Base-by-base conservation (phyloP, 495 filamentous ascomycete species). In the Thermothielavioides terrestris region DNA sequence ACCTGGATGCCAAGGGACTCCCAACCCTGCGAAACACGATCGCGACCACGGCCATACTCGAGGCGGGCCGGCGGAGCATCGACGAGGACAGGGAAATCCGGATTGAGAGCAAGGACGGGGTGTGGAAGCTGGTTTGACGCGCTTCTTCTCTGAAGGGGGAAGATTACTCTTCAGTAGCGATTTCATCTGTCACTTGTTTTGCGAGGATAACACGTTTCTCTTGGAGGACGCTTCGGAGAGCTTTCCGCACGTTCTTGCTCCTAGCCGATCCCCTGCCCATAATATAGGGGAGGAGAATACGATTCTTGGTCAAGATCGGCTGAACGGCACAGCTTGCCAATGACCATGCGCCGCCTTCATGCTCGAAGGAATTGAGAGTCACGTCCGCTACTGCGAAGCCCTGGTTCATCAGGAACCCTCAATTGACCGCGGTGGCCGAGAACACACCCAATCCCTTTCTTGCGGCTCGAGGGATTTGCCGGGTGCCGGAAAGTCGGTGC, bases 11-110 rank as follows among this genome's bases (percentile, higher is more conserved):
- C 35, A 80, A 88, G 49, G 86, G 86, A 0, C 65, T 96, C 50
- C 89, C 90, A 5, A 96, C 90, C 18, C 58, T 96, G 58, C 77
- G 76, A 62, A 95, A 95, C 54, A 95, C 90, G 1, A 81, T 95
- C 62, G 88, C 85, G 17, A 95, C 90, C 1, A 89, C 85, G 12
- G 90, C 90, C 1, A 96, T 96, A 47, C 68, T 96, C 50, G 81
- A 96, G 60, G 89, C 90, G 3, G 90, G 90, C 1, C 73, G 90
- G 48, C 70, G 79, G 57, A 87, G 83, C 56, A 69, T 96, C 52
- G 86, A 95, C 65, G 86, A 95, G 73, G 77, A 75, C 40, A 72
- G 88, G 55, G 75, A 83, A 45, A 80, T 96, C 14, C 80, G 77
- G 60, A 90, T 96, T 63, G 72, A 73, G 59, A 59, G 78, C 37